phyloP scores from a whole-genome alignment of 768 basidiomycete genomes.

The Cystoderma amianthinum region DNA sequence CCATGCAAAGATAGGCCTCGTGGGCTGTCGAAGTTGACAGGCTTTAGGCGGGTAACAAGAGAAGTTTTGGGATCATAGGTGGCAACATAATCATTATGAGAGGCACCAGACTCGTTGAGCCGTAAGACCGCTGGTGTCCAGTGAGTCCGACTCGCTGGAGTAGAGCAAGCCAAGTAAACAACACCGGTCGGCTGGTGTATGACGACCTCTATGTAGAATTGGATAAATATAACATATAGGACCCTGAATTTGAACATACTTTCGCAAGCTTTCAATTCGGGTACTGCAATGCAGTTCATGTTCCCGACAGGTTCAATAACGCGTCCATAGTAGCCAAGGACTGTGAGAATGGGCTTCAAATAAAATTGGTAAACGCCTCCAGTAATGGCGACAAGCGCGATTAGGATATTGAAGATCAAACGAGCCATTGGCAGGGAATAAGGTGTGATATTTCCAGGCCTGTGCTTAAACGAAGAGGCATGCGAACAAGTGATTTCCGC shows the following conservation, averaged over 20 bases:
- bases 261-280: slow-evolving; percentile 60
- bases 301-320: slow-evolving; percentile 38
- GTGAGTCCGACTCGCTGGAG: slow-evolving; percentile 31
- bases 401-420: slow-evolving; percentile 19
- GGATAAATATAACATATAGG: neutral
- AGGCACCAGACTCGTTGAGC: slow-evolving; percentile 29
- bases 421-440: too few species aligned
- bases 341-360: slow-evolving; percentile 34
- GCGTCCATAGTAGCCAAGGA: slow-evolving; percentile 39
- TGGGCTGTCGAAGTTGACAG: slow-evolving; percentile 27
- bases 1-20: slow-evolving; percentile 55
- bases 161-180: slow-evolving; percentile 60
- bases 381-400: slow-evolving; percentile 29
- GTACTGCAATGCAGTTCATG: slow-evolving; percentile 37
- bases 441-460: too few species aligned
- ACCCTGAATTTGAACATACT: neutral
- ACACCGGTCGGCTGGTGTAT: slow-evolving; percentile 52
- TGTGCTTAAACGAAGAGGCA: too few species aligned
- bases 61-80: slow-evolving; percentile 45
- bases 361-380: slow-evolving; percentile 41
- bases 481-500: too few species aligned
- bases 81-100: slow-evolving; percentile 49
- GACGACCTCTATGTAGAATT: slow-evolving; percentile 36
- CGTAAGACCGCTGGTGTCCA: slow-evolving; percentile 43
- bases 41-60: slow-evolving; percentile 35